phyloP scores from a whole-genome alignment of 805 yeast genomes.

The Myxozyma neotropica region DNA sequence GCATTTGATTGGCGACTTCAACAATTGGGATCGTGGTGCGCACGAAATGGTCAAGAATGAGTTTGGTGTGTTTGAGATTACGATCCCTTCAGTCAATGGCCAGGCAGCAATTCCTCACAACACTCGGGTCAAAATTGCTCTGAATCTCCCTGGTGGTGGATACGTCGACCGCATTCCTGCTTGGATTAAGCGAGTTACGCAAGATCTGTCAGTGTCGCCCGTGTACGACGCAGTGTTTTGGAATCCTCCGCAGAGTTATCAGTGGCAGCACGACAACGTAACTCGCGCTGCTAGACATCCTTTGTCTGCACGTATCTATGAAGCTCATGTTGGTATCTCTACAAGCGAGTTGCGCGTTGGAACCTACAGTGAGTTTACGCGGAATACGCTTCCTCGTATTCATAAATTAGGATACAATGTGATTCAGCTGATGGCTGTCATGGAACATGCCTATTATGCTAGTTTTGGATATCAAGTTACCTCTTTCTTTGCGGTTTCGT shows the following conservation, averaged over 20 bases:
- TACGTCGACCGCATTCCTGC: conserved; percentile 82
- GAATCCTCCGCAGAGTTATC: conserved; percentile 71
- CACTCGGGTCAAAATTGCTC: conserved; percentile 65
- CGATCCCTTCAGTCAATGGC: conserved; percentile 59
- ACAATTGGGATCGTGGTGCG: conserved; percentile 67
- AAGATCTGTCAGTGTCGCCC: conserved; percentile 50
- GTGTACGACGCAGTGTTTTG: conserved; percentile 87
- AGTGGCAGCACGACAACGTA: conserved; percentile 53
- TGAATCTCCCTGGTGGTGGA: conserved; percentile 68
- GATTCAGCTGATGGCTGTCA: conserved; percentile 93
- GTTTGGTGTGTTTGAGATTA: conserved; percentile 70
- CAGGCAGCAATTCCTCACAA: conserved; percentile 76
- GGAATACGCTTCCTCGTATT: conserved; percentile 79
- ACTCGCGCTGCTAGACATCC: conserved; percentile 46
- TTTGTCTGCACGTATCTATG: conserved; percentile 72
- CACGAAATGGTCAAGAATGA: conserved; percentile 62
- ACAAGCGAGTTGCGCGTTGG: conserved; percentile 87
- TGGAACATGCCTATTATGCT: conserved; percentile 99
- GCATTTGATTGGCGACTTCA: conserved; percentile 88
- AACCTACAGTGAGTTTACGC: conserved; percentile 80
- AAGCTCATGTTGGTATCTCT: conserved; percentile 92
- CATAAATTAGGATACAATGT: conserved; percentile 86
- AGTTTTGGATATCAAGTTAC: conserved; percentile 98
- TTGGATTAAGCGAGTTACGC: conserved; percentile 83
- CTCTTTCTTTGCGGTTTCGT: conserved; percentile 84